Percentiles rank a stretch among this genome's conserved stretches.
Conservation (phyloP, 1,139 yeast species). For the Yamadazyma trypodendri region DNA sequence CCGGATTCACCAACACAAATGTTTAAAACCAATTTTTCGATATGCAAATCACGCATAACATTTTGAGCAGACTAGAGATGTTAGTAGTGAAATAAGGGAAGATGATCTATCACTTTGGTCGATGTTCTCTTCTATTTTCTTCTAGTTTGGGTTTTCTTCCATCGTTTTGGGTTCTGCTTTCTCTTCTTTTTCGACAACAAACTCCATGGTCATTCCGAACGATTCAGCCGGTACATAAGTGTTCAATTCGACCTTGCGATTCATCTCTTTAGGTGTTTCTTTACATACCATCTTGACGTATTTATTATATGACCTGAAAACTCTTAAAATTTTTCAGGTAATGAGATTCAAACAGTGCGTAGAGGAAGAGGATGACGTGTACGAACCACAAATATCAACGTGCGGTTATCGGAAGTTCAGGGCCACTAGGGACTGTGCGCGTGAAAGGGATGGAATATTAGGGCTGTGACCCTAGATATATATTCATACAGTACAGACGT, state of each 20-base stretch:
- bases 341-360: neutral
- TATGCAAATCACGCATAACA: constrained; percentile 97
- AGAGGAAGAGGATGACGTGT: neutral
- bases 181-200: neutral
- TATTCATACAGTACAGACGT: neutral
- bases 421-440: neutral
- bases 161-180: too few species aligned
- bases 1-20: constrained; percentile 99
- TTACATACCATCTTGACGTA: constrained; percentile 25
- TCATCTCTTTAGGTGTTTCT: neutral
- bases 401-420: neutral
- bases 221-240: neutral
- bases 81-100: constrained; percentile 12
- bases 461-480: constrained; percentile 3
- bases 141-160: too few species aligned
- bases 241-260: neutral
- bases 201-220: neutral
- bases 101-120: neutral
- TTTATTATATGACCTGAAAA: constrained; percentile 6
- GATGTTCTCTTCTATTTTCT: neutral
- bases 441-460: neutral
- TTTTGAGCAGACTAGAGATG: constrained; percentile 37
- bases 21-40: constrained; percentile 99
- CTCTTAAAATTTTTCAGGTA: constrained; percentile 10
- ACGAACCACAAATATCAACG: neutral